These are phyloP conservation scores for Saccharomycopsis fibuligera DNA, from an alignment of 805 yeast genomes.

Conservation along the genomic window DNA sequence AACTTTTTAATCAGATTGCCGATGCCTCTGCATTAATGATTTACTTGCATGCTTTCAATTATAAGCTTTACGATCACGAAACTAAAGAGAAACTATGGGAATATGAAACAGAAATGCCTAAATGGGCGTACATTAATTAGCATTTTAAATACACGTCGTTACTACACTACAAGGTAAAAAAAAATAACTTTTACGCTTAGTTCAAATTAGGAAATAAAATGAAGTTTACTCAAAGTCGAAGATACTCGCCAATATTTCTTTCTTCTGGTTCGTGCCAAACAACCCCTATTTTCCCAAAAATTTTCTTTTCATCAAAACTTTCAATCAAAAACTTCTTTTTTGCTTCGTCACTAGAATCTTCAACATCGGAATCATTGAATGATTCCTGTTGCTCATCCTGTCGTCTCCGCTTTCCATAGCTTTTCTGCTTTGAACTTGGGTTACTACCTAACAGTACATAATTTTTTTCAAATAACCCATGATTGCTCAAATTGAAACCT, in stretches of 20 bases:
- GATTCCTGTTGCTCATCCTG: background rate
- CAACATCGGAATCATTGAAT: conserved; percentile 9
- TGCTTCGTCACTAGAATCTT: conserved; percentile 11
- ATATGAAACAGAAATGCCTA: conserved; percentile 40
- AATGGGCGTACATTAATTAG: too few relatives aligned
- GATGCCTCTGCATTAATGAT: conserved; percentile 32
- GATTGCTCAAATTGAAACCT: conserved; percentile 34
- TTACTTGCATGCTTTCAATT: conserved; percentile 44
- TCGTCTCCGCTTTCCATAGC: too few relatives aligned
- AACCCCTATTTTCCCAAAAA: conserved; percentile 40
- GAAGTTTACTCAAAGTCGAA: background rate
- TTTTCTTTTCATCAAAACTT: conserved; percentile 36
- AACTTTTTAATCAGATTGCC: conserved; percentile 28
- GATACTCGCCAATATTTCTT: conserved; percentile 25
- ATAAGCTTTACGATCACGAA: conserved; percentile 23
- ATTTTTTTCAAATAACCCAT: conserved; percentile 34
- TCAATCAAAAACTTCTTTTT: conserved; percentile 31
- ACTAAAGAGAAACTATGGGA: conserved; percentile 27
- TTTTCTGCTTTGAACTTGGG: background rate
- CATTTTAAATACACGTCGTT: too few relatives aligned
- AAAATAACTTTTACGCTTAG: too few relatives aligned
- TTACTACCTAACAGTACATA: background rate
- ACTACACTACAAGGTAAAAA: background rate
- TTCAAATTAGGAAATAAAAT: too few relatives aligned
- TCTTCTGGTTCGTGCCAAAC: conserved; percentile 27